Evolutionary conservation across 306 rosid genomes (phyloP).

Genomic region (Elaeagnus macrophylla): DNA sequence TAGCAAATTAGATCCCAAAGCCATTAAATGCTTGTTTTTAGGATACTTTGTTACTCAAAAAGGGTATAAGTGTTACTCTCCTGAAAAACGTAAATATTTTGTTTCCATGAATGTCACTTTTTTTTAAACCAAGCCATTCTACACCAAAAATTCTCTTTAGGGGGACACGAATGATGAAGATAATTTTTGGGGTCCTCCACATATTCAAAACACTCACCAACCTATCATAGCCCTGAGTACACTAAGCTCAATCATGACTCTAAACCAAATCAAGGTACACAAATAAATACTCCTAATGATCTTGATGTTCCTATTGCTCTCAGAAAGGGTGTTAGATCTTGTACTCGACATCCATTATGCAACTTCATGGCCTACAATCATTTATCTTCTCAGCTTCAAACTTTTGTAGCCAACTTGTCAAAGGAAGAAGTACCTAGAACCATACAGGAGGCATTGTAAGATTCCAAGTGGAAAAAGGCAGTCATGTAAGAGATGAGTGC

Average conservation of each 20-base stretch:
- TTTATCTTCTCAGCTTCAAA: not conserved
- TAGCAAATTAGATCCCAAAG: not conserved
- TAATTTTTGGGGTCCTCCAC: not conserved
- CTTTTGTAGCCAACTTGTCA: not conserved
- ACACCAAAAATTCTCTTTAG: not conserved
- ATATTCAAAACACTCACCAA: too few species aligned
- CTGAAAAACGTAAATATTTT: not conserved
- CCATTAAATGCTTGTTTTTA: not conserved
- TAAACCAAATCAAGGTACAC: not conserved
- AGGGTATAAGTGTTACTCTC: not conserved
- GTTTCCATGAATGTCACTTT: not conserved
- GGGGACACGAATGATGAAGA: not conserved
- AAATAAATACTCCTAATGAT: not conserved
- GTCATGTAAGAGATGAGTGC: not conserved
- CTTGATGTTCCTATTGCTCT: not conserved
- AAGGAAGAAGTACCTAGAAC: not conserved
- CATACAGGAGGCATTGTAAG: not conserved
- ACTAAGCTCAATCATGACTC: not conserved
- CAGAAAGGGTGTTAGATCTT: not conserved
- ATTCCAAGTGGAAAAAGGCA: not conserved
- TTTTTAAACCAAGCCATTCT: not conserved
- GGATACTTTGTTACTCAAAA: not conserved
- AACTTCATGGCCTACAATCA: not conserved
- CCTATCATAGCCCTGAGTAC: not conserved
- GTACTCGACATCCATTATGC: not conserved